Base-by-base conservation (phyloP, 2,329 filamentous ascomycete species). In the Aspergillus bombycis region DNA sequence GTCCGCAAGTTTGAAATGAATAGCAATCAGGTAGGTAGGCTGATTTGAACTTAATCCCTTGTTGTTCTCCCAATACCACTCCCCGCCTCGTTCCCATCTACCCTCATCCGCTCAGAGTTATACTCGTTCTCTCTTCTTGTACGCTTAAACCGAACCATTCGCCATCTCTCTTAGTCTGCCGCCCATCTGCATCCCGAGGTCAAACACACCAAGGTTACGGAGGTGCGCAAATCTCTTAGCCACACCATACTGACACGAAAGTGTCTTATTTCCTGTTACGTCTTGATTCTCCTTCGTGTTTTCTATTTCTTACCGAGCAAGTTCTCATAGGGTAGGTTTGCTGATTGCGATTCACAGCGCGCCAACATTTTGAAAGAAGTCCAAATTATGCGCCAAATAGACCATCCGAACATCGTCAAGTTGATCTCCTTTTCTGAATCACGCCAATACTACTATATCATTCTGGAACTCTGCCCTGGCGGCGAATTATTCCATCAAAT, bases 1-100 rank as follows among this genome's bases (percentile, higher is more conserved):
- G 95, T 99, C 68, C 91, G 95, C 75, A 98, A 98, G 82, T 98
- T 93, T 78, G 95, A 99, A 81, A 97, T 99, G 92, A 98, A 97
- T 82, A 94, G 90, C 70, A 93, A 91, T 84, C 95, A 98, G 93
- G 95, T 99, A 87, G 93, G 90, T 99, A 87, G 93, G 90, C 72
- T 56, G 45, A 7, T 69, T 67, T 57, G 53, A 21, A 59, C 60
- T 62, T 70, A 68, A 70, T 67, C 66, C 67, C 63, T 64, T 61
- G 48, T 55, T 59, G 67, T 58, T 65, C 45, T 69, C 59, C 71
- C 68, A 71, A 68, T 43, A 14, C 10, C 45, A 16, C 46, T 19
- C 4, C 8, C 26, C 9, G n/a, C 46, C 9, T 30, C 46, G 45
- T 57, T 58, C 46, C 38, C 41, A 14, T 23, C 57, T 48, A 32